Evolutionary conservation across 2,329 filamentous ascomycete genomes (phyloP), one percentile per base, ranked within the genome.

Genomic region (Clarireedia monteithiana): DNA sequence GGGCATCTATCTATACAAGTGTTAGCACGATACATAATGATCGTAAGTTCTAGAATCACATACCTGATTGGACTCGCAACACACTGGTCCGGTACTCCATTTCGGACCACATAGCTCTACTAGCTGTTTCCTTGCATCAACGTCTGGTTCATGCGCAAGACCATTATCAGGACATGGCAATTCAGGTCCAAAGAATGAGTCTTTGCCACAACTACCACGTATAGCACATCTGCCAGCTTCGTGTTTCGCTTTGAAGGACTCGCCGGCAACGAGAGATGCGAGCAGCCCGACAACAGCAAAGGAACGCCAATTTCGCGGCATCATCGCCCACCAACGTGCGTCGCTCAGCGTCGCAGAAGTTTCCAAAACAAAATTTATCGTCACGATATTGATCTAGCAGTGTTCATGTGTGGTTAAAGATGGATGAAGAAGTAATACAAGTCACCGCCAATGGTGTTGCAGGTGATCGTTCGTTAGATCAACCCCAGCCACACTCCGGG

Each of bases 91-190:
- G 46, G 88, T 78, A 57, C 78, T 82, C 94, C 94, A 99, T 73
- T 94, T 86, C 36, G 83, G 77, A 42, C 95, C 94, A 69, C 94
- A 99, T 20, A 99, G 79, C 20, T 84, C 82, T 20, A 96, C 84
- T 53, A 99, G 77, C 73, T 92, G 85, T 65, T 87, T 77, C 59
- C 91, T 83, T 58, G 89, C 78, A 55, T 83, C 80, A 6, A 81
- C 79, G 23, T 87, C 82, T 1, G 92, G 92, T 36, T 87, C 80
- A 60, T 84, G 77, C 38, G 94, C 94, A 38, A 85, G 75, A 4
- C 79, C 91, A 69, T 99, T 99, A 73, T 99, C 92, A 14, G 91
- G 84, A 69, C 94, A 99, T 4, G 94, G 94, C 59, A 97, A 77
- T 63, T 95, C 83, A 57, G 89, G 87, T 55, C 91, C 89, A 67